Base-by-base conservation (phyloP, 2,329 filamentous ascomycete genomes). In the Fusarium burgessii region DNA sequence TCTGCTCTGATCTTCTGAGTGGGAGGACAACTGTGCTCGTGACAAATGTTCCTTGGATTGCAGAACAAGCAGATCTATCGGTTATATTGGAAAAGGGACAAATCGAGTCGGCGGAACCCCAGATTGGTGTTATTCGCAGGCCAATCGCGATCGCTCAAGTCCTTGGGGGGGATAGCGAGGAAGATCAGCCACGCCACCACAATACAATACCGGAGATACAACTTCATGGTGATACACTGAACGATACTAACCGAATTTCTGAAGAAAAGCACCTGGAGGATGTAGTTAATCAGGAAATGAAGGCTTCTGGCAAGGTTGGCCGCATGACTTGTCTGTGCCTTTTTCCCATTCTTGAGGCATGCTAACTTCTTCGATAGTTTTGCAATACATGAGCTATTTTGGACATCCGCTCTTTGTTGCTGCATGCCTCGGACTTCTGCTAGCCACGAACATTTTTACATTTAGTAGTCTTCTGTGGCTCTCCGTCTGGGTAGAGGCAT, bases 21-120 rank as follows among this genome's bases (percentile, higher is more conserved):
- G 86, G 84, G 12, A 81, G 88, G 33, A 90, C 88, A 3, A 82
- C 85, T 3, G 84, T 90, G 9, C 80, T 90, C 18, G 88, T 90
- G 6, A 89, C 87, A 6, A 88, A 90, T 70, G 76, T 87, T 41
- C 85, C 84, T 3, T 87, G 85, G 85, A 83, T 88, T 43, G 79
- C 85, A 0, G 80, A 83, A 5, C 86, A 88, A 73, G 84, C 85
- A 12, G 86, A 88, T 62, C 76, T 86, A 14, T 78, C 81, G 14
- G 76, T 87, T 35, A 70, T 73, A 1, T 76, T 88, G n/a, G 84
- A 87, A 20, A 84, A 82, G 54, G 86, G 86, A 8, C 77, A 71
- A 12, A 68, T 87, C 33, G 78, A 81, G 42, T 77, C 78, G 18
- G 68, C 80, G 3, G 83, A 86, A 58, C 78, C 80, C 43, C 84